These are phyloP conservation scores for Leersia perrieri DNA, from an alignment of 176 grass and related monocot species.

Conservation along the genomic window DNA sequence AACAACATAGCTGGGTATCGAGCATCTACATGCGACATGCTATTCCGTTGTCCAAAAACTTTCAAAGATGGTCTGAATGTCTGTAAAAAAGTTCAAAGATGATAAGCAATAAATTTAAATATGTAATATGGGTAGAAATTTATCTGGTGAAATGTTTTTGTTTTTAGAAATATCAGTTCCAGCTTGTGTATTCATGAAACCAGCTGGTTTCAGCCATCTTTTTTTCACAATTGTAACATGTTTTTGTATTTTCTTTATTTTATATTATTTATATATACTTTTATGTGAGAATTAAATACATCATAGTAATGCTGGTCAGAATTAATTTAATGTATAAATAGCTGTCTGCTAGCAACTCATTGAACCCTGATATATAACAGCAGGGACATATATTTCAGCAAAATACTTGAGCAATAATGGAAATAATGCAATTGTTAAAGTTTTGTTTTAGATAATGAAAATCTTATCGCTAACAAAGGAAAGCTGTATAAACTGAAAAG, in stretches of 20 bases:
- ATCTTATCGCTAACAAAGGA: neutral
- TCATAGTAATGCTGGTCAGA: neutral
- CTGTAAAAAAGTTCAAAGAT: conserved; percentile 37
- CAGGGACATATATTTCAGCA: neutral
- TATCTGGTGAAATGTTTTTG: neutral
- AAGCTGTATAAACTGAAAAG: neutral
- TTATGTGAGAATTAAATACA: neutral
- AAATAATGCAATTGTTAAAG: neutral
- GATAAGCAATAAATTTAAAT: conserved; percentile 1
- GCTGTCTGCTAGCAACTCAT: neutral
- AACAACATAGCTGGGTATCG: conserved; percentile 86
- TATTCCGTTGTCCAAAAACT: conserved; percentile 46
- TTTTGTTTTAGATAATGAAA: neutral
- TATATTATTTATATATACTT: neutral
- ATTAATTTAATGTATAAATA: neutral
- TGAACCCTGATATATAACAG: neutral
- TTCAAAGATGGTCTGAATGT: conserved; percentile 45
- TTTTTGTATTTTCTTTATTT: neutral
- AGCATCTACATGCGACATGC: conserved; percentile 55
- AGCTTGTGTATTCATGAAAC: neutral
- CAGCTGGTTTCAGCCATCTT: neutral
- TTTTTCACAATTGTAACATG: neutral
- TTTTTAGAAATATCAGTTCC: neutral
- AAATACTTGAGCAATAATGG: neutral
- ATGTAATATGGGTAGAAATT: neutral